Percentiles rank a stretch among this genome's conserved stretches.
Conservation (phyloP, 1,139 yeast species). For the Candida sp. region DNA sequence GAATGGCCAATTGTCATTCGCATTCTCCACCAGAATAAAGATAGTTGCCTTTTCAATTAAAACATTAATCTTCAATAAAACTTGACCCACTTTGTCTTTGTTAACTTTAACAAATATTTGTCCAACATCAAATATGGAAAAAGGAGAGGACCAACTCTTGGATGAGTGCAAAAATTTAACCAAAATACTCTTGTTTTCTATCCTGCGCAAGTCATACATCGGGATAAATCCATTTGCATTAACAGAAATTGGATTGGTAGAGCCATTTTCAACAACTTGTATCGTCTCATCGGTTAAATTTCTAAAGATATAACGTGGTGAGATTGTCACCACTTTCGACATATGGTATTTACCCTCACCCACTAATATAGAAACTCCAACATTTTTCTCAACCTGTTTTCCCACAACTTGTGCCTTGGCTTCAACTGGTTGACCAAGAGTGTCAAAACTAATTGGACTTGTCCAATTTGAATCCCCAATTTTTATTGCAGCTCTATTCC, state of each 20-base stretch:
- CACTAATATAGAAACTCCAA: slow-evolving; percentile 74
- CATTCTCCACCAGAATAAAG: slow-evolving; percentile 70
- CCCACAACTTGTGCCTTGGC: slow-evolving; percentile 56
- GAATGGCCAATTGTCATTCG: slow-evolving; percentile 86
- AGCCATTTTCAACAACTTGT: slow-evolving; percentile 68
- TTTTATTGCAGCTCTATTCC: slow-evolving; percentile 66
- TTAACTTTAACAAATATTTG: slow-evolving; percentile 70
- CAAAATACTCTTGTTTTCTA: slow-evolving; percentile 50
- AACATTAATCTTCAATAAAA: slow-evolving; percentile 68
- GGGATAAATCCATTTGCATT: slow-evolving; percentile 55
- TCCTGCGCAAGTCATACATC: slow-evolving; percentile 56
- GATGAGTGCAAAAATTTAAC: slow-evolving; percentile 58
- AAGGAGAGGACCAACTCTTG: slow-evolving; percentile 85
- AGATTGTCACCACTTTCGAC: slow-evolving; percentile 72
- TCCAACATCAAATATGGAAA: slow-evolving; percentile 80
- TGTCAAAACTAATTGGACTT: slow-evolving; percentile 77
- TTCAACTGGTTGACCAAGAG: slow-evolving; percentile 80
- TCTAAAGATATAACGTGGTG: slow-evolving; percentile 79
- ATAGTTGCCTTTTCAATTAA: slow-evolving; percentile 78
- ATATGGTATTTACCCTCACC: slow-evolving; percentile 85
- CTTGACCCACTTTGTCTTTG: slow-evolving; percentile 62
- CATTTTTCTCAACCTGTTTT: slow-evolving; percentile 63
- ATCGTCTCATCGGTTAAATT: slow-evolving; percentile 59
- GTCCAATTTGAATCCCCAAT: slow-evolving; percentile 79
- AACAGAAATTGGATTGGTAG: slow-evolving; percentile 44